A percentile compares a stretch with the other conserved stretches of the same genome.
These are phyloP conservation scores for Stipa capillata DNA, from an alignment of 176 grass and related monocot genomes.

Conservation along the genomic window DNA sequence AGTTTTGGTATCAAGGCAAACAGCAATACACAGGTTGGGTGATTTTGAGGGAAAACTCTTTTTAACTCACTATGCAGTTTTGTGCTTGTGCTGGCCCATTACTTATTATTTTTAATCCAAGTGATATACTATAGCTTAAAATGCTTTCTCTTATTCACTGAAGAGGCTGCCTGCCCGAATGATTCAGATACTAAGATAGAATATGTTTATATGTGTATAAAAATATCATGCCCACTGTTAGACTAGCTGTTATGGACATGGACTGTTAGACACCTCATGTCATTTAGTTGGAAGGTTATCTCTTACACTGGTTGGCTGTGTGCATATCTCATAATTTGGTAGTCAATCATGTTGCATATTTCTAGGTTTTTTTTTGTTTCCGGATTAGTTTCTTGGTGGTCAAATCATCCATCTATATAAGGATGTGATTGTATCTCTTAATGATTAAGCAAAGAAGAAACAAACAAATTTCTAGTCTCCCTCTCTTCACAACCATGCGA, in stretches of 20 bases:
- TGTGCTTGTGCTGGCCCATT: neutral
- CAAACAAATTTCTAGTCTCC: too few relatives aligned
- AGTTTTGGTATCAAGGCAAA: slow-evolving; percentile 92
- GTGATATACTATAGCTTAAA: neutral
- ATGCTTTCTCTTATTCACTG: neutral
- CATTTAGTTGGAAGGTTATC: neutral
- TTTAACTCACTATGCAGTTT: neutral
- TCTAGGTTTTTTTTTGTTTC: neutral
- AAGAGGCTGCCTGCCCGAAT: neutral
- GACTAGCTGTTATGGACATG: slow-evolving; percentile 5
- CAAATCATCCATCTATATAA: too few relatives aligned
- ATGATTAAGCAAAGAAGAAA: too few relatives aligned
- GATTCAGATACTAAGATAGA: neutral
- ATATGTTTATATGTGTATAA: neutral
- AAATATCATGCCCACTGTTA: neutral
- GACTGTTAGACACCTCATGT: neutral
- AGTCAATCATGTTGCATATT: neutral
- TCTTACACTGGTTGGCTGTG: neutral
- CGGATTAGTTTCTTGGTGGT: neutral
- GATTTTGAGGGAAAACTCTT: neutral
- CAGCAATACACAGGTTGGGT: slow-evolving; percentile 38
- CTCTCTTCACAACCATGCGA: too few relatives aligned
- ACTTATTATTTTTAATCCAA: neutral
- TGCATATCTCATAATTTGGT: neutral
- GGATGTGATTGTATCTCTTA: too few relatives aligned